Evolutionary conservation across 768 basidiomycete genomes (phyloP).

Genomic region (Auricularia auricula-judae): DNA sequence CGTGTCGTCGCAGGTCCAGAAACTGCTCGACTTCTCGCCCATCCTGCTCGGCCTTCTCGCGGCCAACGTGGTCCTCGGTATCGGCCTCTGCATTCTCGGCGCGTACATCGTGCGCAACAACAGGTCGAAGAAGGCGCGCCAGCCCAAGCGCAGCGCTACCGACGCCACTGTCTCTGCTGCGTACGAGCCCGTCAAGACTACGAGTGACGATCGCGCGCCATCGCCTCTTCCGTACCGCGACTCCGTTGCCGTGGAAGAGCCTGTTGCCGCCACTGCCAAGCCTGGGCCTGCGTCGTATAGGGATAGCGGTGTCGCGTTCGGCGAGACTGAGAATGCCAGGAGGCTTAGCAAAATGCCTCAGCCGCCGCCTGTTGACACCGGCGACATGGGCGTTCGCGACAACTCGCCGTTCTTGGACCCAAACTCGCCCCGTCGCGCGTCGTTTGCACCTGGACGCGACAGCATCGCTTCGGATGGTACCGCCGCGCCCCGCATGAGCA

Average conservation of each 20-base stretch:
- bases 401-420: constrained; percentile 1
- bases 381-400: not conserved
- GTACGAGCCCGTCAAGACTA: not conserved
- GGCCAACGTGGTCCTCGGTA: not conserved
- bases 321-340: not conserved
- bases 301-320: not conserved
- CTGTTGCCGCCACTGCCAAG: not conserved
- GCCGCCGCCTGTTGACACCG: not conserved
- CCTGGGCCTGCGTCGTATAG: not conserved
- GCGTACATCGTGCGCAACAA: not conserved
- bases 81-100: not conserved
- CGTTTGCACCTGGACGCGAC: not conserved
- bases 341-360: not conserved
- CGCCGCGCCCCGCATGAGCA: not conserved
- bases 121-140: not conserved
- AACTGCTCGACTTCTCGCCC: constrained; percentile 1
- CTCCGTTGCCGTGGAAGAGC: not conserved
- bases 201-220: not conserved
- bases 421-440: not conserved
- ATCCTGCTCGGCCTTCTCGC: not conserved
- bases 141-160: not conserved
- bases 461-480: not conserved
- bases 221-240: not conserved
- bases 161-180: not conserved
- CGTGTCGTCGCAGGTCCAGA: not conserved